A percentile compares a stretch with the other conserved stretches of the same genome.
phyloP scores from a whole-genome alignment of 2,329 filamentous ascomycete genomes.

The Botrytis sinoallii region DNA sequence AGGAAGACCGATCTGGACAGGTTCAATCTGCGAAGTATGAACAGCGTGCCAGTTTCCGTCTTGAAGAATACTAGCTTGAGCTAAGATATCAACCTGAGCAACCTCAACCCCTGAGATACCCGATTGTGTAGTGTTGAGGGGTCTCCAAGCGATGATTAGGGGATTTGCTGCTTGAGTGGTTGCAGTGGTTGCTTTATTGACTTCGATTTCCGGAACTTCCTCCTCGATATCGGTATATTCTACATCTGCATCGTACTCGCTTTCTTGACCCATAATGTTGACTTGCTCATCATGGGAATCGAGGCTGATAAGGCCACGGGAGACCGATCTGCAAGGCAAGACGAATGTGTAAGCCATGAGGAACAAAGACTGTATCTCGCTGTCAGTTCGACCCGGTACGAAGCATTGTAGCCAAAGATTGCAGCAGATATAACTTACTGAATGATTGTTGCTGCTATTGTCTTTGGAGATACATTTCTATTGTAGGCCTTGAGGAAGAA shows the following conservation, averaged over 20 bases:
- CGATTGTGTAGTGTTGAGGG: not conserved
- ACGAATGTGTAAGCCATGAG: not conserved
- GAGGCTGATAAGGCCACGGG: not conserved
- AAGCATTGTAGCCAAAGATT: not conserved
- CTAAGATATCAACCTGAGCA: not conserved
- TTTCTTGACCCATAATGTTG: not conserved
- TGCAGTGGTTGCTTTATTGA: not conserved
- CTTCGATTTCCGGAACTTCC: not conserved
- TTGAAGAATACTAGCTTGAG: not conserved
- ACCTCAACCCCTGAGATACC: not conserved
- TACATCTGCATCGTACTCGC: constrained; percentile 3
- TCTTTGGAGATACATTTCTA: not conserved
- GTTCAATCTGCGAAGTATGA: not conserved
- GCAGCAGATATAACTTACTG: not conserved
- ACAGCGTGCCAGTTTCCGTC: not conserved
- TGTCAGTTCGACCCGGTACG: not conserved
- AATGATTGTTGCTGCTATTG: not conserved
- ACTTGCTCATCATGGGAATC: not conserved
- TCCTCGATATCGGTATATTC: not conserved
- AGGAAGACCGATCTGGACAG: not conserved
- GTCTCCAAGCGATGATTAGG: not conserved
- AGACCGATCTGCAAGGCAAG: not conserved
- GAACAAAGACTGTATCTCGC: not conserved
- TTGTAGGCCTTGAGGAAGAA: not conserved
- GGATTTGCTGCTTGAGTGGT: not conserved